phyloP scores from a whole-genome alignment of 1,284 basidiomycete species.

The Ceratobasidium sp. region DNA sequence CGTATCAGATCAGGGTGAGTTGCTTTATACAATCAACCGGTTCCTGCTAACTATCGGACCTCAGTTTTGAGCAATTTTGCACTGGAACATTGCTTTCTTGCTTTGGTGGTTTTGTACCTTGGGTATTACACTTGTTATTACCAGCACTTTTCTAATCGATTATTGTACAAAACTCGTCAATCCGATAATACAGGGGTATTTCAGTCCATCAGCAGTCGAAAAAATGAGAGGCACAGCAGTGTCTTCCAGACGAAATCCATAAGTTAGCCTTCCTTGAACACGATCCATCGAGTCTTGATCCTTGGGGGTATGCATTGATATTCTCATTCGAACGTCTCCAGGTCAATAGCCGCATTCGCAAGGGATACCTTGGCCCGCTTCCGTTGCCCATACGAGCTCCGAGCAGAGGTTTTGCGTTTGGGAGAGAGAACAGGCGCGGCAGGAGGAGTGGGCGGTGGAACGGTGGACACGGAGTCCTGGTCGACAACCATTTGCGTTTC shows the following conservation, averaged over 20 bases:
- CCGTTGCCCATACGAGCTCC: slow-evolving; percentile 5
- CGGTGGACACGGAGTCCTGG: not conserved
- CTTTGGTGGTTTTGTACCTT: not conserved
- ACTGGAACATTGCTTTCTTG: slow-evolving; percentile 9
- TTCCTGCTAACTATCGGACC: not conserved
- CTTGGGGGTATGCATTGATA: slow-evolving; percentile 1
- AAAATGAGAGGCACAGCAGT: slow-evolving; percentile 10
- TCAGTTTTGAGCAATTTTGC: slow-evolving; percentile 1
- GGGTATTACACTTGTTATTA: not conserved
- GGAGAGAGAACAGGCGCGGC: not conserved
- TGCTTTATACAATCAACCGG: not conserved
- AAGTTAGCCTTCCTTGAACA: not conserved
- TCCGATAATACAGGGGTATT: slow-evolving; percentile 12
- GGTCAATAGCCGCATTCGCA: slow-evolving; percentile 18
- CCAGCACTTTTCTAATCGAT: not conserved
- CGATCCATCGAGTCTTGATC: not conserved
- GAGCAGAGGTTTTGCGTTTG: not conserved
- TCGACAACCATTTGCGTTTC: slow-evolving; percentile 24
- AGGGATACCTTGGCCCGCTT: slow-evolving; percentile 38
- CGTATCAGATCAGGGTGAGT: slow-evolving; percentile 84
- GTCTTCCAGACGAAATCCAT: slow-evolving; percentile 7
- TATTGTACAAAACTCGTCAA: not conserved
- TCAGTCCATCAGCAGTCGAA: not conserved
- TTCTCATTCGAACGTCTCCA: slow-evolving; percentile 19
- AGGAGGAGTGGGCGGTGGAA: not conserved